phyloP scores from a whole-genome alignment of 257 asterid species.

The Rauvolfia tetraphylla region DNA sequence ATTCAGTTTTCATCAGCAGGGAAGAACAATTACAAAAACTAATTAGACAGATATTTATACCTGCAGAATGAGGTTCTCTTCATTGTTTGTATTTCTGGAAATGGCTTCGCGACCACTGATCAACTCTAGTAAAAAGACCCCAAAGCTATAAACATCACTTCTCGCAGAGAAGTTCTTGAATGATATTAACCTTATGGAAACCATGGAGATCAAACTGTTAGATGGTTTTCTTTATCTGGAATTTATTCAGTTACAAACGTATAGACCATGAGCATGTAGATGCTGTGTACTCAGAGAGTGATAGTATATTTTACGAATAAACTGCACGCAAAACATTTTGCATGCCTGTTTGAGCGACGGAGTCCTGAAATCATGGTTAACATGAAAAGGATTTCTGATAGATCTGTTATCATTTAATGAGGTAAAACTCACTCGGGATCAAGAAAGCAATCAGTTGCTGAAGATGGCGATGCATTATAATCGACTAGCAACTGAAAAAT shows the following conservation, averaged over 20 bases:
- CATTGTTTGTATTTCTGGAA: background rate
- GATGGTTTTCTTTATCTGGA: background rate
- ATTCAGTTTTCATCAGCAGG: too few species aligned
- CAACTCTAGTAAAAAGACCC: slow-evolving; percentile 15
- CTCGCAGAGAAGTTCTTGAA: slow-evolving; percentile 7
- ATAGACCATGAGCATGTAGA: too few species aligned
- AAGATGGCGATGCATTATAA: slow-evolving; percentile 5
- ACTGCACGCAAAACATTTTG: too few species aligned
- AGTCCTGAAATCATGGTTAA: background rate
- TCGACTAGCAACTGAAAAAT: background rate
- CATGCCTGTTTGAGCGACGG: too few species aligned
- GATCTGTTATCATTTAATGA: background rate
- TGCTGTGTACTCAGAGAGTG: too few species aligned
- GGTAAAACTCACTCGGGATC: slow-evolving; percentile 18
- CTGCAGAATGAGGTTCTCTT: slow-evolving; percentile 10
- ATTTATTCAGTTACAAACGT: too few species aligned
- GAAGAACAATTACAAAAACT: too few species aligned
- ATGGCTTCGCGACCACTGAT: slow-evolving; percentile 13
- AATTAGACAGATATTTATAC: background rate
- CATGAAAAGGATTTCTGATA: background rate
- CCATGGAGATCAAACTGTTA: background rate
- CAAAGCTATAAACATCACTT: slow-evolving; percentile 16
- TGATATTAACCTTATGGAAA: slow-evolving; percentile 11
- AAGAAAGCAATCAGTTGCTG: slow-evolving; percentile 9
- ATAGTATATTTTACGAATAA: too few species aligned